Conservation (phyloP, 2,329 filamentous ascomycete genomes). For the Geosmithia putterillii region DNA sequence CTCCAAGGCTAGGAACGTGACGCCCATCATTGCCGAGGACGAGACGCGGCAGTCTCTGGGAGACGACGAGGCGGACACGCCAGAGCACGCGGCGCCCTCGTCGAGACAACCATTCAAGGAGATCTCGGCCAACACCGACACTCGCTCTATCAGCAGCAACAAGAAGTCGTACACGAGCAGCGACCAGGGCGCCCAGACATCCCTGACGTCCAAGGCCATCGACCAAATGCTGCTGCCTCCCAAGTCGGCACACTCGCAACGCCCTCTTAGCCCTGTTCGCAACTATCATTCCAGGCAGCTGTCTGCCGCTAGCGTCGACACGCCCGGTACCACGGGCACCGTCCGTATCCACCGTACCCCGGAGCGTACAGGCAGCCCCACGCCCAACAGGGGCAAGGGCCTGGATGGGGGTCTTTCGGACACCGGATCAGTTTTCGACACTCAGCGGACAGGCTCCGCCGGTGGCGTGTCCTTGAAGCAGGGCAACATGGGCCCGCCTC, state of each 20-base stretch:
- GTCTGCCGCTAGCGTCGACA: conserved; percentile 15
- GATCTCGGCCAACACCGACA: conserved; percentile 44
- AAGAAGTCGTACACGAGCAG: conserved; percentile 32
- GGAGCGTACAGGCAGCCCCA: conserved; percentile 34
- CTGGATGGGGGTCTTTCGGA: conserved; percentile 26
- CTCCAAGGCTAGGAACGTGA: conserved; percentile 26
- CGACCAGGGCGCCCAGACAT: conserved; percentile 72
- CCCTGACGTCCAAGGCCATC: conserved; percentile 70
- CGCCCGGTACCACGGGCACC: conserved; percentile 22
- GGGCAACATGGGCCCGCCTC: conserved; percentile 69
- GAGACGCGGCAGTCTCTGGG: conserved; percentile 43
- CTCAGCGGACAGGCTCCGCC: conserved; percentile 50
- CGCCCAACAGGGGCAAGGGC: conserved; percentile 23
- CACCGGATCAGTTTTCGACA: conserved; percentile 47
- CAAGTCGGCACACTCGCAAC: conserved; percentile 20
- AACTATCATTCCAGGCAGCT: conserved; percentile 23
- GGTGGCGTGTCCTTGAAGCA: conserved; percentile 20
- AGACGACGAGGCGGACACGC: conserved; percentile 11
- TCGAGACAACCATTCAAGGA: conserved; percentile 48
- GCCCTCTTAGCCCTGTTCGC: conserved; percentile 10
- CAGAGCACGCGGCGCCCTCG: conserved; percentile 34
- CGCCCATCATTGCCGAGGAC: conserved; percentile 50
- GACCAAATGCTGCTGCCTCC: conserved; percentile 49
- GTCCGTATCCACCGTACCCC: conserved; percentile 33
- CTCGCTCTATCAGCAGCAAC: conserved; percentile 18